A percentile compares a stretch with the other conserved stretches of the same genome.
Evolutionary conservation across 2,329 filamentous ascomycete genomes (phyloP).

Genomic region (Cordyceps farinosa): DNA sequence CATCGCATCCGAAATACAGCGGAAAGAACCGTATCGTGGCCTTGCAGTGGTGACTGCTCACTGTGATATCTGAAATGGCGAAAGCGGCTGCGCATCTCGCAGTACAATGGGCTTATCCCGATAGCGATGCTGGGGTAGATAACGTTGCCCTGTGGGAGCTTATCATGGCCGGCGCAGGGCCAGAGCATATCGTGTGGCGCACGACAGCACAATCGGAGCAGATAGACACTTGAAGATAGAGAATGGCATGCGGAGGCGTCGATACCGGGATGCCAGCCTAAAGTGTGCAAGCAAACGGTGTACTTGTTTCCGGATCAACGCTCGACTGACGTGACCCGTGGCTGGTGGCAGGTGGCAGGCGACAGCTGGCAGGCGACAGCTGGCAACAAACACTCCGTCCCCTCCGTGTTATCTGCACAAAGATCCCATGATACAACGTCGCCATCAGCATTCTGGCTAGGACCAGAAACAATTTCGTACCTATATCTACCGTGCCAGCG

Average conservation of each 20-base stretch:
- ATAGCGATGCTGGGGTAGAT: slow-evolving; percentile 15
- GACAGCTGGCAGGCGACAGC: neutral
- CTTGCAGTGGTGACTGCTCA: neutral
- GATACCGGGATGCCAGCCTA: neutral
- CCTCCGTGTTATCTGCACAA: neutral
- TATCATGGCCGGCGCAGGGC: slow-evolving; percentile 10
- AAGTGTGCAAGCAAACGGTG: neutral
- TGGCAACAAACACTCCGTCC: slow-evolving; percentile 4
- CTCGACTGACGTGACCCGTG: neutral
- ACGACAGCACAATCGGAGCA: neutral
- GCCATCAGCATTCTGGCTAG: neutral
- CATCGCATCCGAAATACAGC: neutral
- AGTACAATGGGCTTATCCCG: slow-evolving; percentile 4
- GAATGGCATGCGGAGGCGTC: neutral
- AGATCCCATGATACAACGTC: neutral
- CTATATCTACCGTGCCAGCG: neutral
- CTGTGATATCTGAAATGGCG: neutral
- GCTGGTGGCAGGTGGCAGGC: neutral
- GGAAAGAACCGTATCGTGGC: slow-evolving; percentile 16
- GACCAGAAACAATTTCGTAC: neutral
- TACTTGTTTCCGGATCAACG: too few species aligned
- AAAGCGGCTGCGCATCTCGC: neutral
- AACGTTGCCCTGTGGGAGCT: neutral
- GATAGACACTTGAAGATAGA: slow-evolving; percentile 6
- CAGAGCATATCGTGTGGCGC: neutral